Base-by-base conservation (phyloP, 75 land plant genomes). In the Selaginella tamariscina region DNA sequence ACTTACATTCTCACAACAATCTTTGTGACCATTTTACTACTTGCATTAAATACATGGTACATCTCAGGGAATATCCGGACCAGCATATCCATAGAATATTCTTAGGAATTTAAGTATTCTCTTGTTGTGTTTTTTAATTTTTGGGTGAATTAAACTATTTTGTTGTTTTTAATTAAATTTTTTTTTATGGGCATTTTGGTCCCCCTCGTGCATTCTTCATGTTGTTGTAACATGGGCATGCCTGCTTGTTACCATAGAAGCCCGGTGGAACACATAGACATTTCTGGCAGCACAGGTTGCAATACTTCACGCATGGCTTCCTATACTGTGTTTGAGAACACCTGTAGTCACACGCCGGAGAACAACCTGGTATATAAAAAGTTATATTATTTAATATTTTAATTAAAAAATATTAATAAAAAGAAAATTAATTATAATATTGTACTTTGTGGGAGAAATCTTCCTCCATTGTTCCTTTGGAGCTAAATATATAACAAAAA, bases 211-310 rank as follows among this genome's bases (percentile, higher is more conserved):
- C 33, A 59, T 71, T 71, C 71, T 74, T 79, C 77, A 71, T 73
- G 65, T 71, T 71, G 63, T 70, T 68, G 63, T 74, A 79, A 73
- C 81, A 79, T 28, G 81, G 81, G 77, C 77, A 79, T 33, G 39
- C 56, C 56, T 74, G 74, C 73, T 79, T 79, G 77, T 79, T 66
- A 27, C 77, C 77, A 31, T 74, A 79, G 54, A 69, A 73, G 32
- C 81, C 74, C 0, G 76, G 80, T 0, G 80, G 80, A 2, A 78
- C 76, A 29, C 80, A 78, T 32, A 73, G 54, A 65, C 77, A 74
- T 57, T 66, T 74, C 20, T 71, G 63, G 39, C 81, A 79, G 28
- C 81, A 79, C 55, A 73, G 73, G 29, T 74, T 32, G 66, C 77
- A 79, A 70, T 65, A 79, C 32, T 56, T 73, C 63, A 74, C 26